Base-by-base conservation (phyloP, 2,329 filamentous ascomycete species). In the Neospermospora avenae region DNA sequence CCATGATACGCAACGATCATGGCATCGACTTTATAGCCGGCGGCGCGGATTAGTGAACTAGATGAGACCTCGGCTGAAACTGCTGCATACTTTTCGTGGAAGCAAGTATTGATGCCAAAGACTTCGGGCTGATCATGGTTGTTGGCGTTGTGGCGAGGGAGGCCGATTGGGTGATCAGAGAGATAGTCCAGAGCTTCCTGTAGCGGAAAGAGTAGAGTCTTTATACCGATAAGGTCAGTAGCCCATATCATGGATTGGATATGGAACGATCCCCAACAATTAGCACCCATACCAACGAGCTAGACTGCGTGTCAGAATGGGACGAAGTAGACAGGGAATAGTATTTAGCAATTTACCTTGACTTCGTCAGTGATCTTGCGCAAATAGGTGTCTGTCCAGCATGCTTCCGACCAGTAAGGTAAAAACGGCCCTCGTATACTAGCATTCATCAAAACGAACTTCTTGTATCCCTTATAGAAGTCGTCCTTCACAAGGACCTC, bases 181-280 rank as follows among this genome's bases (percentile, higher is more conserved):
- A 65, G 55, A 41, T 61, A 63, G 0, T 55, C 53, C 28, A 64
- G 54, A 3, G 59, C 58, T 4, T 59, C 31, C 25, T 62, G 20
- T 34, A 59, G 57, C 2, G 69, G 67, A 45, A 65, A 68, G 31
- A 72, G 66, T 5, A 71, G 60, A 5, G 61, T 61, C 59, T 67
- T 61, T 10, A 72, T 52, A 22, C 69, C 65, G 13, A 60, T 49
- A 14, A 46, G 39, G 52, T 72, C 68, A 46, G 67, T 70, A 22
- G 70, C 69, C 65, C 65, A 71, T 59, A 72, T 69, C 69, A 71
- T 71, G 48, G 67, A 69, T 62, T 69, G 69, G 42, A 71, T 63
- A 54, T 70, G 69, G 55, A 68, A 65, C 4, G 54, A 55, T 14
- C 66, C 65, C 57, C 57, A 58, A 42, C 70, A 72, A 58, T 70